Evolutionary conservation across 2,329 filamentous ascomycete genomes (phyloP), one percentile per base, ranked within the genome.

Genomic region (Cephalotrichum gorgonifer): DNA sequence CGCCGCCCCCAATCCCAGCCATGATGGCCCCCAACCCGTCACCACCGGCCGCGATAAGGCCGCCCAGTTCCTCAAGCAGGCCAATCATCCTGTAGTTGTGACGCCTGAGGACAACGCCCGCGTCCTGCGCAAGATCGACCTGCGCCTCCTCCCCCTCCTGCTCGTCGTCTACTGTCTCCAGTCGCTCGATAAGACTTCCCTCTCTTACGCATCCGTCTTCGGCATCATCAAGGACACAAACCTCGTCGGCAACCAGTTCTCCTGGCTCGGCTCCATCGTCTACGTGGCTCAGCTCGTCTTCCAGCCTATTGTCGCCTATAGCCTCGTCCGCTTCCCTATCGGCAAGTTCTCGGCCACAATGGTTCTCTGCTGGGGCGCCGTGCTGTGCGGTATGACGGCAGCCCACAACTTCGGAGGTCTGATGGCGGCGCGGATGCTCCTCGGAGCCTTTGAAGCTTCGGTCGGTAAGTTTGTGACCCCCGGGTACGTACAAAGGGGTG

Each of bases 251-350:
- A 48, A 62, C 33, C 56, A 64, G 48, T 62, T 57, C 51, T 59
- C 58, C 48, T 64, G 58, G 57, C 51, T 62, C 22, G 60, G 52
- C 48, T 60, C 58, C 7, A 53, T 57, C 25, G 63, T 63, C 43
- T 63, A 63, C 30, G 52, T 62, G 4, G 52, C 60, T 3, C 61
- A 58, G 51, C 43, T 60, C 46, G 52, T 60, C 6, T 58, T 77
- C 26, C 75, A 76, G n/a, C 76, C 74, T 31, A 57, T 79, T 12
- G 69, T 76, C 11, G 74, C 75, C 0, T 79, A 72, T 50, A 74
- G 74, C 6, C 65, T 78, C 0, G 74, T 78, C 26, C 74, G 75
- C 54, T 54, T 76, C 0, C 77, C 75, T 0, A 74, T 71, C 0
- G 76, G 76, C 15, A 78, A 78, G 55, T 71, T 80, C 35, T 68